Evolutionary conservation across 2,329 filamentous ascomycete genomes (phyloP).

Genomic region (Pestalotiopsis sp.): DNA sequence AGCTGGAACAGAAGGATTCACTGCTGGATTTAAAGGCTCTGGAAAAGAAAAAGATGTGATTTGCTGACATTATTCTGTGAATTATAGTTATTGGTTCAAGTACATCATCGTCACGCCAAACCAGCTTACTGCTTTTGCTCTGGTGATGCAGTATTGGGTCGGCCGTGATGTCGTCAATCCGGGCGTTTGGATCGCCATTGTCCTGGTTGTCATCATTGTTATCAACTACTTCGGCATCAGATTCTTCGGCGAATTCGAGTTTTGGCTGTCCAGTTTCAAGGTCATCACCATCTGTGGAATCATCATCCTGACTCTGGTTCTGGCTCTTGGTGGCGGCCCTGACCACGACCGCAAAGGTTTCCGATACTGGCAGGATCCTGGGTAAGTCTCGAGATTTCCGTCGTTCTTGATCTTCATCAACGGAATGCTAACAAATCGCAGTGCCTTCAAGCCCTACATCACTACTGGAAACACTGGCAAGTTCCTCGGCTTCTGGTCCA

Average conservation of each 20-base stretch:
- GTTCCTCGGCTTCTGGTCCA: constrained; percentile 67
- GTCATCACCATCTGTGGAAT: constrained; percentile 66
- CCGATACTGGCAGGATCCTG: constrained; percentile 65
- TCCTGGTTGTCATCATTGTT: constrained; percentile 60
- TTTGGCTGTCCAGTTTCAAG: constrained; percentile 67
- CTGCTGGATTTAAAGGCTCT: not conserved
- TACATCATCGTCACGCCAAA: constrained; percentile 87
- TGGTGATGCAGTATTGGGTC: constrained; percentile 81
- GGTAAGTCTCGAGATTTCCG: constrained; percentile 31
- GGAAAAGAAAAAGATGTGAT: not conserved
- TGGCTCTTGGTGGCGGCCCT: constrained; percentile 66
- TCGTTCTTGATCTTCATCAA: not conserved
- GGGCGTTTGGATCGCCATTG: constrained; percentile 76
- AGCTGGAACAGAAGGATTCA: not conserved
- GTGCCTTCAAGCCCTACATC: constrained; percentile 52
- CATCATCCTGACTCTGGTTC: constrained; percentile 64
- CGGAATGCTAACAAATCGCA: constrained; percentile 16
- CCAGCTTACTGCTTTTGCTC: constrained; percentile 75
- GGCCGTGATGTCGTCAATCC: constrained; percentile 66
- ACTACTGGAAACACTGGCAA: constrained; percentile 44
- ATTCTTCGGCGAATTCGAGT: constrained; percentile 67
- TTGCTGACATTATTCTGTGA: not conserved
- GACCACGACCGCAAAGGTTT: constrained; percentile 63
- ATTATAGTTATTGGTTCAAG: constrained; percentile 63
- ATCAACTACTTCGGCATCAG: constrained; percentile 72